Conservation (phyloP, 441 rosid species). For the Jatropha multifida region DNA sequence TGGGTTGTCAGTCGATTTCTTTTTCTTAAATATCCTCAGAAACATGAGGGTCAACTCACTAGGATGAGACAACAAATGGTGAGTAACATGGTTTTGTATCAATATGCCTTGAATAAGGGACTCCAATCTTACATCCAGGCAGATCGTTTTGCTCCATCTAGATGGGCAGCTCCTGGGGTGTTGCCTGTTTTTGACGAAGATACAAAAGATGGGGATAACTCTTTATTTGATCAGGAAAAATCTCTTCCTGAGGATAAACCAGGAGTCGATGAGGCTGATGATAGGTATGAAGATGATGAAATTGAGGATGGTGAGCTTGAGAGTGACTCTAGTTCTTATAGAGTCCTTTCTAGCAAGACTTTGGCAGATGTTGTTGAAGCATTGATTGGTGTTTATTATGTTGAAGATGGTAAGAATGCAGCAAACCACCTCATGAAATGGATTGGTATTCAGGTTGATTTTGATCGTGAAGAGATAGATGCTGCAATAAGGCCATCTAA, state of each 20-base stretch:
- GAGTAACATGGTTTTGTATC: constrained; percentile 93
- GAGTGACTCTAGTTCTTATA: constrained; percentile 88
- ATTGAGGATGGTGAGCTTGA: constrained; percentile 98
- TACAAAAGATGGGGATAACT: constrained; percentile 76
- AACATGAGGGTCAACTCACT: constrained; percentile 98
- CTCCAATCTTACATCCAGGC: constrained; percentile 98
- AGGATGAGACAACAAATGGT: constrained; percentile 99
- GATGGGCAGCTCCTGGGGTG: constrained; percentile 99
- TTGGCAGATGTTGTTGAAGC: constrained; percentile 99
- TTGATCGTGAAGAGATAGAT: constrained; percentile 65
- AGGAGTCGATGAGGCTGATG: constrained; percentile 23
- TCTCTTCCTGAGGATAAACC: constrained; percentile 35
- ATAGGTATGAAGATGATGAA: constrained; percentile 64
- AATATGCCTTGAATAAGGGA: constrained; percentile 73
- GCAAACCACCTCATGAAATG: constrained; percentile 98
- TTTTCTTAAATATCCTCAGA: constrained; percentile 96
- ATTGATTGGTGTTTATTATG: constrained; percentile 93
- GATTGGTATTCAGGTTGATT: constrained; percentile 90
- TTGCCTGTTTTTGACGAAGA: constrained; percentile 98
- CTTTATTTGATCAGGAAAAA: constrained; percentile 66
- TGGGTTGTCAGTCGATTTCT: constrained; percentile 98
- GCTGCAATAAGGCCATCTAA: constrained; percentile 37
- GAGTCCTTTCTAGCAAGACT: constrained; percentile 98
- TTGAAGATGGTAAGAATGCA: constrained; percentile 85
- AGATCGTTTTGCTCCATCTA: constrained; percentile 97